Evolutionary conservation across 208 protist species (phyloP).

Genomic region (Herpetomonas tarakana): DNA sequence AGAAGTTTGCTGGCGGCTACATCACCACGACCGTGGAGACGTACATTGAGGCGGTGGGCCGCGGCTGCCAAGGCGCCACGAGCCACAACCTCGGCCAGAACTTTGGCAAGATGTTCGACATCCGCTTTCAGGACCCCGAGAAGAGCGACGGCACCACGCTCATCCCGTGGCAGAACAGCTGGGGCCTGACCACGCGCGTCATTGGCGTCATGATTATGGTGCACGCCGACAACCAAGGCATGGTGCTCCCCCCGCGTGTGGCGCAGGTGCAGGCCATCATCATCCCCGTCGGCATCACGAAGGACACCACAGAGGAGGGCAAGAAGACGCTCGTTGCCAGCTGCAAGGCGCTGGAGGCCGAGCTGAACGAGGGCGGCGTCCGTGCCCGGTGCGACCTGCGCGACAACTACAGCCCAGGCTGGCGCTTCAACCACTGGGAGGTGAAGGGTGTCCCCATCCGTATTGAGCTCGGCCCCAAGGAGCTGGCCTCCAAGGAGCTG

Average conservation of each 20-base stretch:
- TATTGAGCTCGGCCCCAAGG: slow-evolving; percentile 97
- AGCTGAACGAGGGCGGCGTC: slow-evolving; percentile 72
- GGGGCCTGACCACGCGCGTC: slow-evolving; percentile 98
- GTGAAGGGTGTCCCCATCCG: slow-evolving; percentile 96
- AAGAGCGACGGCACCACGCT: slow-evolving; percentile 79
- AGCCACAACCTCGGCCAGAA: slow-evolving; percentile 97
- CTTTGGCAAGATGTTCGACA: slow-evolving; percentile 98
- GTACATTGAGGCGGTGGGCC: slow-evolving; percentile 96
- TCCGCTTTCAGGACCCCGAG: slow-evolving; percentile 92
- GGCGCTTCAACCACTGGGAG: slow-evolving; percentile 99
- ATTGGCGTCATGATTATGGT: slow-evolving; percentile 99
- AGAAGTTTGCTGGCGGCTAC: slow-evolving; percentile 98
- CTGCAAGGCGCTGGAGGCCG: slow-evolving; percentile 46
- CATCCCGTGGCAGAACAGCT: slow-evolving; percentile 98
- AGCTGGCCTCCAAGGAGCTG: slow-evolving; percentile 80
- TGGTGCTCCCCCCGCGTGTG: slow-evolving; percentile 98
- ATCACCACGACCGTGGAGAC: slow-evolving; percentile 99
- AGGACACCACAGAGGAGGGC: slow-evolving; percentile 61
- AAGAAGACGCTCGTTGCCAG: slow-evolving; percentile 50
- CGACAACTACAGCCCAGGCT: slow-evolving; percentile 95
- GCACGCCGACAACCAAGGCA: slow-evolving; percentile 97
- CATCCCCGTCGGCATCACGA: slow-evolving; percentile 91
- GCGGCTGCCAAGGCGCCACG: slow-evolving; percentile 95
- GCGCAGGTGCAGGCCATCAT: slow-evolving; percentile 95
- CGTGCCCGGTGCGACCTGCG: slow-evolving; percentile 91